These are phyloP conservation scores for Gleditsia sinensis DNA, from an alignment of 306 rosid genomes.

Conservation along the genomic window DNA sequence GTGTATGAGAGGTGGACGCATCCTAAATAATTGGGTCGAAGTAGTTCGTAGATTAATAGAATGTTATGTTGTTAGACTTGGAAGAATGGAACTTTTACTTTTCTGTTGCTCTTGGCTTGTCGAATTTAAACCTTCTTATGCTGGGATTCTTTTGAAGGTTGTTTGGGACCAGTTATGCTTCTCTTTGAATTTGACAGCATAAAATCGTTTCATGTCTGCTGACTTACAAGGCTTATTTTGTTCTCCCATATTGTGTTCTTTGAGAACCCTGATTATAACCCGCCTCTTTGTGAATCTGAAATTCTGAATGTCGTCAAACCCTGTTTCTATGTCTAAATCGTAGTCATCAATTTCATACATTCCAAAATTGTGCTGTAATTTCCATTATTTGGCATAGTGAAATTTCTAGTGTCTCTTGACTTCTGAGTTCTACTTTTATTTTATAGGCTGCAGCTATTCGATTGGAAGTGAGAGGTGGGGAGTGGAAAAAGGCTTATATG, in stretches of 20 bases:
- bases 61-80: neutral
- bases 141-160: neutral
- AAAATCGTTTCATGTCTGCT: neutral
- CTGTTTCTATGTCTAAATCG: neutral
- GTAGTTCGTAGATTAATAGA: neutral
- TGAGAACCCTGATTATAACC: neutral
- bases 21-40: conserved; percentile 3
- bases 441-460: conserved; percentile 84
- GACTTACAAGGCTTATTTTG: neutral
- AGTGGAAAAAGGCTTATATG: conserved; percentile 78
- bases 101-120: conserved; percentile 13
- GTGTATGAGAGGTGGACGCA: conserved; percentile 1
- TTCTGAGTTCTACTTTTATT: neutral
- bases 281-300: neutral
- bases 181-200: neutral
- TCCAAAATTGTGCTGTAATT: neutral
- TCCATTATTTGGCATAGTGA: neutral
- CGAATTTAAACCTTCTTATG: conserved; percentile 15
- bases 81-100: neutral
- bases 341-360: neutral
- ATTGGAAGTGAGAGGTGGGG: conserved; percentile 93
- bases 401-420: neutral
- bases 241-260: neutral
- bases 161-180: neutral
- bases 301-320: neutral